Evolutionary conservation across 176 grass and related monocot species (phyloP), one percentile per base, ranked within the genome.

Genomic region (Lolium rigidum): DNA sequence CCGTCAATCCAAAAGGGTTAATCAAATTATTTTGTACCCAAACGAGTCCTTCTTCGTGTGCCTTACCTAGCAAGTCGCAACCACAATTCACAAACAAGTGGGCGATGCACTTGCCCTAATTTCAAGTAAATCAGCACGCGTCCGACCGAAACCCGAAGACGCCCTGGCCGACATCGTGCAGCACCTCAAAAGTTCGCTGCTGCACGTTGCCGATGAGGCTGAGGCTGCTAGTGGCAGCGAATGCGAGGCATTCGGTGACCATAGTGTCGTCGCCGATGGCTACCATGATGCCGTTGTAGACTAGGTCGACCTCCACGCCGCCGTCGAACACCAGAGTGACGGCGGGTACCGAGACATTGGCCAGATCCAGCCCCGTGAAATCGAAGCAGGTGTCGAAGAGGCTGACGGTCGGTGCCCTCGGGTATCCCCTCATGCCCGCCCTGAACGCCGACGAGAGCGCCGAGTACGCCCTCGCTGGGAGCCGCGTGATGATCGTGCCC

Each of bases 201-300:
- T 97, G 95, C 74, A 97, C 90, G 46, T 97, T 97, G 37, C 93
- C 95, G 17, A 95, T 76, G 74, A 95, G 0, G 61, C 61, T 64
- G 61, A 64, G 10, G 13, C 47, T 62, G 13, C 2, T 22, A 12
- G 82, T 92, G 35, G 62, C 70, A 0, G 88, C 56, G 67, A 98
- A 98, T 2, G 95, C 91, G 20, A 98, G 93, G 86, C 95, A 98
- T 77, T 18, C 73, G 28, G 37, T 35, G 31, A 35, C 31, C 31
- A 3, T 35, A 35, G 31, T 35, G 2, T 3, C 31, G 31, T 35
- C 31, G 31, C 31, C 31, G 31, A 35, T 3, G 31, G 31, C 49
- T 18, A 85, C 20, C 2, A 98, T 77, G 20, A 92, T 88, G 48
- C 93, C 95, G 31, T n/a, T 44, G 7, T 0, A 4, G 15, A 87